Conservation (phyloP, 768 basidiomycete genomes). For the Chalciporus sphaerocephalus region DNA sequence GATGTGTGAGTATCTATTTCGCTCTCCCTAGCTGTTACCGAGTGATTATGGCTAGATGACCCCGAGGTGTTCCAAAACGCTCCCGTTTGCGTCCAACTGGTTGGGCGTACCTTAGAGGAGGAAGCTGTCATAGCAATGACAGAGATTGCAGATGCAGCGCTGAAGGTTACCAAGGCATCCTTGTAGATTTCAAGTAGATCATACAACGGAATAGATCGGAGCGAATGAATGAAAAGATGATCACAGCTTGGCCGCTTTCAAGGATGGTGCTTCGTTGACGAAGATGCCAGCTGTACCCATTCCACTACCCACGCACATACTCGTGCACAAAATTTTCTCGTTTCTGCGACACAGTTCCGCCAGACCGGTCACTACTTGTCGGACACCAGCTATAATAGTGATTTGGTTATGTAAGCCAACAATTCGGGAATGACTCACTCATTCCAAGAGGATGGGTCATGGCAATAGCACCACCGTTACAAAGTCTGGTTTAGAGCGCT, state of each 20-base stretch:
- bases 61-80: slow-evolving; percentile 52
- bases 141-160: slow-evolving; percentile 57
- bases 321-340: slow-evolving; percentile 72
- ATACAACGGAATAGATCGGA: background rate
- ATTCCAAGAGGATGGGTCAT: slow-evolving; percentile 79
- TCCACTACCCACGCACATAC: slow-evolving; percentile 79
- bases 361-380: slow-evolving; percentile 87
- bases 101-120: slow-evolving; percentile 69
- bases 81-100: slow-evolving; percentile 61
- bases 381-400: slow-evolving; percentile 58
- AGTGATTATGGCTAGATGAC: slow-evolving; percentile 42
- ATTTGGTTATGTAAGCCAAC: slow-evolving; percentile 11
- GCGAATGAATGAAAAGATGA: background rate
- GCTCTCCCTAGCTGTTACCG: background rate
- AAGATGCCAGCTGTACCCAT: slow-evolving; percentile 86
- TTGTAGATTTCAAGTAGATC: background rate
- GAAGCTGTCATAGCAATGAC: slow-evolving; percentile 69
- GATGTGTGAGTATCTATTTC: slow-evolving; percentile 42
- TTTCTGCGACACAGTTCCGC: slow-evolving; percentile 70
- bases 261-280: slow-evolving; percentile 55
- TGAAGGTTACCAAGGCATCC: slow-evolving; percentile 28
- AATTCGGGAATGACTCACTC: slow-evolving; percentile 46
- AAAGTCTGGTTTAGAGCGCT: slow-evolving; percentile 3
- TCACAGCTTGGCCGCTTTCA: slow-evolving; percentile 24
- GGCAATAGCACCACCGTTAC: slow-evolving; percentile 81